phyloP scores from a whole-genome alignment of 108 stramenopile genomes.

The Pseudonitzschia multiseries region DNA sequence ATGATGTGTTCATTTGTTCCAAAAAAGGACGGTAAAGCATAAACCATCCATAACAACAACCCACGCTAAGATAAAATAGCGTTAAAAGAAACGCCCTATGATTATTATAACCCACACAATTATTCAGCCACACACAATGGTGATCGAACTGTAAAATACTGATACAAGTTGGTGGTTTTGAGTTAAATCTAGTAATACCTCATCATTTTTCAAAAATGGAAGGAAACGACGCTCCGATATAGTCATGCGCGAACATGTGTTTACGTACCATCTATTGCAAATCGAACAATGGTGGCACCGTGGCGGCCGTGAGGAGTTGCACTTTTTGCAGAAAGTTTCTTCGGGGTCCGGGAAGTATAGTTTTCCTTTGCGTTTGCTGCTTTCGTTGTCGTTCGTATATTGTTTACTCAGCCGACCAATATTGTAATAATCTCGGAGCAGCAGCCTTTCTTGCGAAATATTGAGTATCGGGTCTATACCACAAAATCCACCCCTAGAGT shows the following conservation, averaged over 20 bases:
- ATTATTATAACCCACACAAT: slow-evolving; percentile 92
- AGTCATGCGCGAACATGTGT: too few species aligned
- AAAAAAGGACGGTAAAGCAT: slow-evolving; percentile 57
- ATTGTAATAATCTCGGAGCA: slow-evolving; percentile 29
- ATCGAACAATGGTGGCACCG: slow-evolving; percentile 78
- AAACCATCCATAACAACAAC: slow-evolving; percentile 64
- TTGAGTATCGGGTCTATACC: slow-evolving; percentile 22
- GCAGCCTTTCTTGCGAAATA: slow-evolving; percentile 23
- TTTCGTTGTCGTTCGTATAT: background rate
- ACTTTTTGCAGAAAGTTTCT: slow-evolving; percentile 59
- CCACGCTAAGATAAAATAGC: slow-evolving; percentile 56
- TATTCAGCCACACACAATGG: slow-evolving; percentile 98
- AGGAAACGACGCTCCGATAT: too few species aligned
- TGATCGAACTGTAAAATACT: slow-evolving; percentile 88
- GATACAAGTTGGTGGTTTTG: background rate
- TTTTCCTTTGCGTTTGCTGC: background rate
- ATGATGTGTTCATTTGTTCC: slow-evolving; percentile 39
- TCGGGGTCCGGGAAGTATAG: slow-evolving; percentile 38
- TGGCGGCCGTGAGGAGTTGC: slow-evolving; percentile 62
- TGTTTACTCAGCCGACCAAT: background rate
- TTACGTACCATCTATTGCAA: slow-evolving; percentile 55
- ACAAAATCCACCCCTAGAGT: slow-evolving; percentile 51
- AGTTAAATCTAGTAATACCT: too few species aligned
- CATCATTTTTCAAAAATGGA: background rate
- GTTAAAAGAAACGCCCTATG: slow-evolving; percentile 74